Evolutionary conservation across 2,329 filamentous ascomycete genomes (phyloP), one percentile per base, ranked within the genome.

Genomic region (Xylariaceae sp.): DNA sequence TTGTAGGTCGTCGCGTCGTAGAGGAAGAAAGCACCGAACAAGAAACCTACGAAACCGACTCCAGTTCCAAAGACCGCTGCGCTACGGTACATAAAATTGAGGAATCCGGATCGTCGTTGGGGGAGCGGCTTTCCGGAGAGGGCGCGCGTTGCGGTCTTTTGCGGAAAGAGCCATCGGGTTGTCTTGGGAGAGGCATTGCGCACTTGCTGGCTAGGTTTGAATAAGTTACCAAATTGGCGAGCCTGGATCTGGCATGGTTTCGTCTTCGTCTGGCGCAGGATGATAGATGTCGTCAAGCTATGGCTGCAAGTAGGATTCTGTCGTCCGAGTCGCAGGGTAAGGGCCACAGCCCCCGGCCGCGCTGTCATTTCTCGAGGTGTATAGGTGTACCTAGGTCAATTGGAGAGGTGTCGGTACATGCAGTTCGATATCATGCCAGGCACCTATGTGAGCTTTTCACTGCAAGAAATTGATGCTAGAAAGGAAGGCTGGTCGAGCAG

Each of bases 1-100:
- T 79, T 82, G 69, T 98, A 98, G 12, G 93, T 98, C 36, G 81
- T 85, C 9, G 90, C 85, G 69, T 98, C 93, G 68, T 95, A 98
- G 54, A 93, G 54, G 67, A 98, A 98, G 73, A 98, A 96, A 37
- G 74, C 85, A 16, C 89, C 65, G 6, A 97, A 74, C 4, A 86
- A 73, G 3, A 76, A 68, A 26, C 85, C 83, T 41, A 87, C 63
- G 38, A 91, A 74, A 7, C 83, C 71, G 29, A 93, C 74, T 37
- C 91, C 86, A 44, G 87, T 81, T 30, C 93, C 93, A 17, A 88
- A 65, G 55, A 78, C 78, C 3, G 85, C 81, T 26, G 89, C 84
- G 24, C 78, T 73, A 52, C 85, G 78, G 60, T 87, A 88, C 34
- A 80, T 63, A 55, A 86, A 81, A 56, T 75, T 78, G 42, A 77